These are phyloP conservation scores for Loxodes magnus DNA, from an alignment of 73 alveolate species.

Conservation along the genomic window DNA sequence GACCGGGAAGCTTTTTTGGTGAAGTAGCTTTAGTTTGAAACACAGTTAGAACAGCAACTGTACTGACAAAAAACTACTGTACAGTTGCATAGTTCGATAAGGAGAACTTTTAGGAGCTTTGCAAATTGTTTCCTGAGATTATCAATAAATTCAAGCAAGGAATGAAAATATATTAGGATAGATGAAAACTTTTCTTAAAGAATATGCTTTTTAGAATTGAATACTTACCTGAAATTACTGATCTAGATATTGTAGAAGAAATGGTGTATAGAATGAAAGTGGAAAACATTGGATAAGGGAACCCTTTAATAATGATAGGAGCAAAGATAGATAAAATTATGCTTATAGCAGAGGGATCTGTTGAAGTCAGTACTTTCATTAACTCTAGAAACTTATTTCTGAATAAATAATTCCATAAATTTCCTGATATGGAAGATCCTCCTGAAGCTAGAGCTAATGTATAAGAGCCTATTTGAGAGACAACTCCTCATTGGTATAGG, in stretches of 20 bases:
- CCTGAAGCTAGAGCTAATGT: no score
- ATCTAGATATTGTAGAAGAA: neutral
- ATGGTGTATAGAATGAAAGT: neutral
- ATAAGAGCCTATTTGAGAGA: no score
- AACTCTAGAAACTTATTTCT: no score
- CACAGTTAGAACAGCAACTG: constrained; percentile 87
- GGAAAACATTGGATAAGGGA: neutral
- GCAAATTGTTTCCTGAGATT: constrained; percentile 10
- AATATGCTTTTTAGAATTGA: neutral
- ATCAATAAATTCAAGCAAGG: neutral
- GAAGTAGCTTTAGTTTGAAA: constrained; percentile 81
- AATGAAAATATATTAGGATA: neutral
- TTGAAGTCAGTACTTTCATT: no score
- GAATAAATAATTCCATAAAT: no score
- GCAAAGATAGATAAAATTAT: neutral
- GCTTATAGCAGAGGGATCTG: constrained; percentile 5
- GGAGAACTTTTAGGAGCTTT: constrained; percentile 45
- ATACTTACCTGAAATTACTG: neutral
- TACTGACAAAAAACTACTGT: constrained; percentile 60
- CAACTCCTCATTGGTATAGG: no score
- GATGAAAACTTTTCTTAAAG: neutral
- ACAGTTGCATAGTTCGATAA: constrained; percentile 62
- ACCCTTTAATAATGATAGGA: neutral
- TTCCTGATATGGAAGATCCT: no score
- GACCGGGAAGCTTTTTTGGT: constrained; percentile 85